Conservation (phyloP, 2,329 filamentous ascomycete species). For the Aspergillus fructus region DNA sequence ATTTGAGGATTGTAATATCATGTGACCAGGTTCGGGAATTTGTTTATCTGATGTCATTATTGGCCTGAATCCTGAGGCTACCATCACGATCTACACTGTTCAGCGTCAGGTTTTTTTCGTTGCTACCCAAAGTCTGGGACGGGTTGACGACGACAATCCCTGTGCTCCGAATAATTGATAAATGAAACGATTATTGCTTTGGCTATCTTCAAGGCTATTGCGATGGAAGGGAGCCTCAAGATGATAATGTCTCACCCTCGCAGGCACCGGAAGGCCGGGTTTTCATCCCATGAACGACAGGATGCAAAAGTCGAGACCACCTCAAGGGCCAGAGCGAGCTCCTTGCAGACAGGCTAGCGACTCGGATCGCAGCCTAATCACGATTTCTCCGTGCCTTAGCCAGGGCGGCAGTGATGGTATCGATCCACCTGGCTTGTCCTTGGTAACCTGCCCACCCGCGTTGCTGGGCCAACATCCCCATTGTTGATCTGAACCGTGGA, state of each 20-base stretch:
- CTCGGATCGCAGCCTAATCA: slow-evolving; percentile 16
- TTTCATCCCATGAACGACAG: slow-evolving; percentile 2
- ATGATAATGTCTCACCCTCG: slow-evolving; percentile 24
- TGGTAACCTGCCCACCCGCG: slow-evolving; percentile 21
- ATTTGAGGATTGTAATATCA: not conserved
- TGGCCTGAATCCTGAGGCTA: not conserved
- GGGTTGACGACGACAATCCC: not conserved
- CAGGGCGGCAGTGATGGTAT: slow-evolving; percentile 15
- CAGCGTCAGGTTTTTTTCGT: not conserved
- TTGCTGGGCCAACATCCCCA: slow-evolving; percentile 39
- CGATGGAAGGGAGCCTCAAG: slow-evolving; percentile 19
- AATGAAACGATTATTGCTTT: slow-evolving; percentile 7
- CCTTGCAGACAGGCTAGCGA: slow-evolving; percentile 21
- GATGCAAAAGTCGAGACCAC: slow-evolving; percentile 14
- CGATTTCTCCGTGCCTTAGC: slow-evolving; percentile 13
- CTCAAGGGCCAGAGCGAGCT: slow-evolving; percentile 11
- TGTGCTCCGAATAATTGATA: slow-evolving; percentile 15
- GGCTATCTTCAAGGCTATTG: slow-evolving; percentile 21
- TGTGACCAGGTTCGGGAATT: slow-evolving; percentile 3
- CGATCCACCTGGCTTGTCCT: slow-evolving; percentile 19
- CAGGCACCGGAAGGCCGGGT: slow-evolving; percentile 3
- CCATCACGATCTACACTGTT: no score
- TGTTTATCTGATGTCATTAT: slow-evolving; percentile 6
- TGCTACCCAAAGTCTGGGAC: not conserved
- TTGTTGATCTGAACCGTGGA: slow-evolving; percentile 42